Percentiles rank a stretch among this genome's conserved stretches.
Evolutionary conservation across 768 basidiomycete genomes (phyloP).

Genomic region (Suillus bovinus): DNA sequence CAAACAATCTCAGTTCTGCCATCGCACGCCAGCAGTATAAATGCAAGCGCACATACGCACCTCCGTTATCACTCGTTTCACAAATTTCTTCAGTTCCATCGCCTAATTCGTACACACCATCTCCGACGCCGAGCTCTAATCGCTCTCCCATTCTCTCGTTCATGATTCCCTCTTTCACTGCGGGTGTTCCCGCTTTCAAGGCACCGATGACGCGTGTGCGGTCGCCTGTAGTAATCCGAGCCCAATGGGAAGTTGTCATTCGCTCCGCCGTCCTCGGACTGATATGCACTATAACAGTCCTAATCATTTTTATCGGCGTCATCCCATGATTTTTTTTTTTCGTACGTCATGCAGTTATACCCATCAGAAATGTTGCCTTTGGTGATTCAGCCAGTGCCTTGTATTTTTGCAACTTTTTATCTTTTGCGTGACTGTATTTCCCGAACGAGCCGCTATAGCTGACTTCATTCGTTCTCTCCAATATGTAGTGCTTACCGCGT

Average conservation of each 20-base stretch:
- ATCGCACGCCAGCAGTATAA: constrained; percentile 31
- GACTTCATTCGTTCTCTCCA: background rate
- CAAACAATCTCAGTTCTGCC: constrained; percentile 9
- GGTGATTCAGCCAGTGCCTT: background rate
- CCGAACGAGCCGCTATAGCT: background rate
- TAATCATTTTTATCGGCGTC: constrained; percentile 35
- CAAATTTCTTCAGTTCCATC: background rate
- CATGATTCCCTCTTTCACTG: constrained; percentile 32
- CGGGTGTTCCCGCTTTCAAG: constrained; percentile 67
- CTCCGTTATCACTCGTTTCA: constrained; percentile 5
- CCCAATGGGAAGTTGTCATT: constrained; percentile 84
- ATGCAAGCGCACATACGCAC: constrained; percentile 19
- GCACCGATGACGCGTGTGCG: constrained; percentile 68
- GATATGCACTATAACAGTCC: constrained; percentile 32
- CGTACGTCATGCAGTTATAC: constrained; percentile 12
- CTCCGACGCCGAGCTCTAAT: constrained; percentile 8
- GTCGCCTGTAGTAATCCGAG: constrained; percentile 70
- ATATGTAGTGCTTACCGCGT: background rate
- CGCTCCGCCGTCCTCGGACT: constrained; percentile 53
- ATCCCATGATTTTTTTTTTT: constrained; percentile 18
- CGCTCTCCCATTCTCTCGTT: constrained; percentile 2
- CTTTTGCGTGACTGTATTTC: background rate
- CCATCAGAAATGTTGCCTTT: background rate
- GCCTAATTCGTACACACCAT: background rate
- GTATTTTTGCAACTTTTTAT: background rate